Evolutionary conservation across 2,329 filamentous ascomycete genomes (phyloP), one percentile per base, ranked within the genome.

Genomic region (Aspergillus neoniger): DNA sequence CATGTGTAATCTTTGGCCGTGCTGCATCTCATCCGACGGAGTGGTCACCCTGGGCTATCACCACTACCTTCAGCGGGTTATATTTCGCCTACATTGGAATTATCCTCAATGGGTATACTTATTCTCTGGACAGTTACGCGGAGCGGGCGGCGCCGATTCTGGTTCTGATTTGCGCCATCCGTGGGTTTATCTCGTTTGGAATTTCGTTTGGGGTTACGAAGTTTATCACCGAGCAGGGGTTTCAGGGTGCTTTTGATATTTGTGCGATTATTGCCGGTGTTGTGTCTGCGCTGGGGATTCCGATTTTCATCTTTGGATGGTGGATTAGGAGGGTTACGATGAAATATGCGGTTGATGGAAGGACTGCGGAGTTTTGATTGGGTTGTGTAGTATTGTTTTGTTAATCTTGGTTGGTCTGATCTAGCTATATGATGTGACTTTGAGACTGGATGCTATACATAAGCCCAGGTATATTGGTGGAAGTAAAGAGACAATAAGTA

Each of bases 181-280:
- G 60, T 0, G 60, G 60, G 2, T 19, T 62, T 30, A 62, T 62
- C 14, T 62, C 60, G 8, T 62, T 62, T 49, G 60, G 57, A 0
- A 62, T 62, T 2, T 58, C 57, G 9, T 62, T 59, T 50, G 60
- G 55, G n/a, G 52, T 48, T 30, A 62, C 60, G 2, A 57, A 50
- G 38, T 48, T 62, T 8, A 49, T 62, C 2, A 57, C 58, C 7
- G 38, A 55, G 23, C 44, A 44, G 38, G 52, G 52, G 0, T 55
- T 28, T 5, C 52, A 55, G 52, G 52, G 52, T 12, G 41, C 38
- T 9, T 32, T 55, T 3, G 17, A 55, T n/a, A 55, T 55, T n/a
- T 55, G 52, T 36, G 52, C 52, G 2, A 59, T 59, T 19, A 58
- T 59, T 14, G 52, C 58, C 2, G 58, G 60, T 19, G 60, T 49